Conservation (phyloP, 192 early-diverging fungal species). For the Radiomyces spectabilis region DNA sequence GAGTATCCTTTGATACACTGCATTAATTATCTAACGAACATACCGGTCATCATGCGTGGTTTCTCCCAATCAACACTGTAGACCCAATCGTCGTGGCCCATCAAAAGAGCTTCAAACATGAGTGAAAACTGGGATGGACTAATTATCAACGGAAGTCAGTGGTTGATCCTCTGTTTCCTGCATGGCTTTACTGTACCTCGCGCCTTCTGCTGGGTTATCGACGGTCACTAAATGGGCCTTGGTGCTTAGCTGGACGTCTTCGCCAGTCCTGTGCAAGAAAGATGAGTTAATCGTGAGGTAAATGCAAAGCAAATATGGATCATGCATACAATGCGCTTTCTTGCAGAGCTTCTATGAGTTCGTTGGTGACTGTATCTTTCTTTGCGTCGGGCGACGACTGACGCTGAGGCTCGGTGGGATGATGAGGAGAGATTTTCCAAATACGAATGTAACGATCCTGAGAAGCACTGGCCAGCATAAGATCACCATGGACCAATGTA, state of each 20-base stretch:
- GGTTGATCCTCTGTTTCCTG: too few relatives aligned
- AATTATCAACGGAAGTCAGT: not conserved
- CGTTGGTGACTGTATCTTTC: constrained; percentile 29
- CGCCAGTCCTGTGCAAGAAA: constrained; percentile 32
- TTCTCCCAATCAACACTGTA: constrained; percentile 77
- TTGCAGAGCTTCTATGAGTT: constrained; percentile 36
- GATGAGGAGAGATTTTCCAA: constrained; percentile 65
- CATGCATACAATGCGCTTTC: constrained; percentile 28
- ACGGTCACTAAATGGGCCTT: constrained; percentile 75
- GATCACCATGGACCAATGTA: constrained; percentile 58
- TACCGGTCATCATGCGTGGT: constrained; percentile 26
- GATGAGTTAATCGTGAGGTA: too few relatives aligned
- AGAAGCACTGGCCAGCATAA: constrained; percentile 82
- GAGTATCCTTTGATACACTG: too few relatives aligned
- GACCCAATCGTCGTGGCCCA: constrained; percentile 97
- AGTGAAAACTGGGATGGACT: constrained; percentile 40
- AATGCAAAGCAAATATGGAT: not conserved
- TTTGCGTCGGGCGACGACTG: not conserved
- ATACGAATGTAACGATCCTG: constrained; percentile 91
- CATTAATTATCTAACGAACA: too few relatives aligned
- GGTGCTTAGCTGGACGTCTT: constrained; percentile 67
- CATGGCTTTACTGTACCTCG: too few relatives aligned
- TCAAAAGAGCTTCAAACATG: constrained; percentile 85
- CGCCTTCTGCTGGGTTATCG: constrained; percentile 8
- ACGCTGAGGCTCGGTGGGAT: not conserved